A percentile compares a stretch with the other conserved stretches of the same genome.
phyloP scores from a whole-genome alignment of 208 protist genomes.

The Leishmania tarentolae region DNA sequence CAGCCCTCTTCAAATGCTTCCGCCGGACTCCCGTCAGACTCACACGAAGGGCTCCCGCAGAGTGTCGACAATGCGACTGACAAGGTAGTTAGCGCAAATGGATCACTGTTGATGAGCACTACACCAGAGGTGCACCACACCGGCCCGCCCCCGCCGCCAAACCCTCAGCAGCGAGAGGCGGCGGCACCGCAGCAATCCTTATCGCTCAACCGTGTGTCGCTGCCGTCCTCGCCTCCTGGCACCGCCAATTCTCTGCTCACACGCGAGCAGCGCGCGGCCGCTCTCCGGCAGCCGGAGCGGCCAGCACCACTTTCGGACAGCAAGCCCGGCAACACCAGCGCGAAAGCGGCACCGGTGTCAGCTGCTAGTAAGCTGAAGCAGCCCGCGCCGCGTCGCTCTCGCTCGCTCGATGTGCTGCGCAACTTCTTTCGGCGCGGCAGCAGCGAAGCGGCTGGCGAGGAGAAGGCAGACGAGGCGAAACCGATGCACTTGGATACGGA shows the following conservation, averaged over 20 bases:
- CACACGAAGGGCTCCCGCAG: not conserved
- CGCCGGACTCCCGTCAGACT: not conserved
- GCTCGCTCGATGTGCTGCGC: conserved; percentile 60
- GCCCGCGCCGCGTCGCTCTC: conserved; percentile 37
- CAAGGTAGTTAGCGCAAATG: not conserved
- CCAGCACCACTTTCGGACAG: not conserved
- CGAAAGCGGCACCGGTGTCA: not conserved
- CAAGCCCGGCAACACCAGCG: not conserved
- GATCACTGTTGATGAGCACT: not conserved
- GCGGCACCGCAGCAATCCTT: not conserved
- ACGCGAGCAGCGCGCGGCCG: conserved; percentile 4
- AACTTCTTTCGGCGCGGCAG: conserved; percentile 55
- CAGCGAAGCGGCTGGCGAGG: conserved; percentile 21
- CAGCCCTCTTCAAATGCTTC: not conserved
- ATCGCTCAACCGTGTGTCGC: not conserved
- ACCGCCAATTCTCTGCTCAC: not conserved
- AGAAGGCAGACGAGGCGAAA: conserved; percentile 75
- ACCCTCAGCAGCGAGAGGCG: conserved; percentile 4
- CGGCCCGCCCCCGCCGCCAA: not conserved
- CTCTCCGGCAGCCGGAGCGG: conserved; percentile 12
- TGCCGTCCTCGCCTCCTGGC: not conserved
- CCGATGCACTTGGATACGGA: conserved; percentile 89
- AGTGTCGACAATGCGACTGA: not conserved
- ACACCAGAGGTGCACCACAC: conserved; percentile 3
- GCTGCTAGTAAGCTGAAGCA: conserved; percentile 9